A percentile compares a stretch with the other conserved stretches of the same genome.
Evolutionary conservation across 441 rosid species (phyloP).

Genomic region (Metrosideros polymorpha): DNA sequence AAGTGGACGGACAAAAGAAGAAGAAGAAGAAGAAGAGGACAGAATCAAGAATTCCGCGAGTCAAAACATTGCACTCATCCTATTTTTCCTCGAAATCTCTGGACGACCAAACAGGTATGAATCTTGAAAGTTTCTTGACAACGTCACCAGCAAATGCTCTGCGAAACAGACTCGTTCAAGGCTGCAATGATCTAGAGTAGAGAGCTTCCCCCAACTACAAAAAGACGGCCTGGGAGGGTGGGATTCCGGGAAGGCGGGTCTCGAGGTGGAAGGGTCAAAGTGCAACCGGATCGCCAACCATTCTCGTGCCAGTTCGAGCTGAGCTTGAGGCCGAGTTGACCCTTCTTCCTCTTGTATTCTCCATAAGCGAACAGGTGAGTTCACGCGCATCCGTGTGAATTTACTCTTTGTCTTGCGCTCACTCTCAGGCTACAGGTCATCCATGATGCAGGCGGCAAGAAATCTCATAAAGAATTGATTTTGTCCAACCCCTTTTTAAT

Average conservation of each 20-base stretch:
- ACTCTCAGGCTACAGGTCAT: neutral
- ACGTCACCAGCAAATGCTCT: neutral
- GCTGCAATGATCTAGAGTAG: neutral
- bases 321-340: neutral
- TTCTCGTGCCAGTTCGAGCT: neutral
- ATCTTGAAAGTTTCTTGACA: neutral
- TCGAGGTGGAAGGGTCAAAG: neutral
- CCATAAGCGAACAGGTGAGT: neutral
- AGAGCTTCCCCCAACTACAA: neutral
- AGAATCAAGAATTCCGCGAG: neutral
- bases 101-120: neutral
- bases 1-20: neutral
- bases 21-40: neutral
- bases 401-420: neutral
- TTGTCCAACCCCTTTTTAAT: neutral
- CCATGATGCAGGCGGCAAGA: neutral
- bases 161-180: neutral
- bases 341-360: neutral
- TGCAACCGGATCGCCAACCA: neutral
- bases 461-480: neutral
- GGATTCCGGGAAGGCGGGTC: neutral
- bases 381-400: neutral
- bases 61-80: neutral
- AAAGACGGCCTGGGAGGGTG: neutral
- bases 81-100: neutral